Conservation (phyloP, 257 asterid species). For the Solanum chaucha region DNA sequence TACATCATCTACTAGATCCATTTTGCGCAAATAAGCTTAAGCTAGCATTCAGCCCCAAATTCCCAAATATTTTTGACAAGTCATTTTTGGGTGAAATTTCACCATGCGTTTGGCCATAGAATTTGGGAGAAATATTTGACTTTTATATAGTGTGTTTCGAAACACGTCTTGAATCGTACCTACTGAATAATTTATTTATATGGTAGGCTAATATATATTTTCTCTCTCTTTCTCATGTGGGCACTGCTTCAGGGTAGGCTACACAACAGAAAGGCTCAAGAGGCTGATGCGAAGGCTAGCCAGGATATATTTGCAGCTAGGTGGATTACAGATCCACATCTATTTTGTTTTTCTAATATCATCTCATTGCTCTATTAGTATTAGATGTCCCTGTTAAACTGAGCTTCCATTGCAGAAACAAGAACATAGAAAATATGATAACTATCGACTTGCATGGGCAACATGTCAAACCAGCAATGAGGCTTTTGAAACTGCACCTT, state of each 20-base stretch:
- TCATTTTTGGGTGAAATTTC: not conserved
- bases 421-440: conserved; percentile 51
- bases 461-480: conserved; percentile 83
- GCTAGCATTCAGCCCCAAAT: not conserved
- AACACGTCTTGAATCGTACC: not conserved
- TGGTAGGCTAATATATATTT: not conserved
- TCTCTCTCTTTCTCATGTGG: not conserved
- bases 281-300: conserved; percentile 92
- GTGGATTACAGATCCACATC: conserved; percentile 17
- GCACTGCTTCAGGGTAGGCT: conserved; percentile 50
- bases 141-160: not conserved
- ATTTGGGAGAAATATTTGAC: no score
- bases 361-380: not conserved
- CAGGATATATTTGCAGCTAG: conserved; percentile 65
- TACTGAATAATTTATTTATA: not conserved
- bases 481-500: conserved; percentile 89
- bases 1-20: not conserved
- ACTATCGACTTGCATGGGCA: conserved; percentile 98
- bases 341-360: not conserved
- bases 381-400: not conserved
- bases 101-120: not conserved
- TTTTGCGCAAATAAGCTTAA: not conserved
- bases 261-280: conserved; percentile 62
- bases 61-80: not conserved
- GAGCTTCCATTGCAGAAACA: conserved; percentile 61